A percentile compares a stretch with the other conserved stretches of the same genome.
Conservation (phyloP, 805 yeast genomes). For the Kurtzmaniella fragi region DNA sequence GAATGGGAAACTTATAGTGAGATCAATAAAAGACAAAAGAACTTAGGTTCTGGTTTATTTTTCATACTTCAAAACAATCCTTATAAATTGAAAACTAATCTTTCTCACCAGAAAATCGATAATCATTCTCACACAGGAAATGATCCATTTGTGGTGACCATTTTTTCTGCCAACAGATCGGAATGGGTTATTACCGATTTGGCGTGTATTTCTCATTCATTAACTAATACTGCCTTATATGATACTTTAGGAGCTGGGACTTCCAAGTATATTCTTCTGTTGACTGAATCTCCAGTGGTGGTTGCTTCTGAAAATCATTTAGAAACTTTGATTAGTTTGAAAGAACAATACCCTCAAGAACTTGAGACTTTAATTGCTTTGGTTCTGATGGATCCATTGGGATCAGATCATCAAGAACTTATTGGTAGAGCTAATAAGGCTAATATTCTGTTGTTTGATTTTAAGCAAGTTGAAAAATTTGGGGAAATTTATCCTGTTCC, state of each 20-base stretch:
- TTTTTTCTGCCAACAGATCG: conserved; percentile 53
- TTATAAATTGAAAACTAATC: conserved; percentile 18
- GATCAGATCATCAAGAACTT: conserved; percentile 11
- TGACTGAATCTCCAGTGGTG: conserved; percentile 55
- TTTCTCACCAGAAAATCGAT: conserved; percentile 19
- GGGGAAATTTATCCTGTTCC: conserved; percentile 34
- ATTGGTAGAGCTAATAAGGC: not conserved
- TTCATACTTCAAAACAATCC: conserved; percentile 28
- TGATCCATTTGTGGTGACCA: conserved; percentile 46
- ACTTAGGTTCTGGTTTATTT: conserved; percentile 36
- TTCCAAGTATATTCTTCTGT: conserved; percentile 54
- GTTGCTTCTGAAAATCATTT: conserved; percentile 33
- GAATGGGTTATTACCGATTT: conserved; percentile 71
- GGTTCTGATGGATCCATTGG: conserved; percentile 35
- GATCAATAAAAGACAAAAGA: conserved; percentile 17
- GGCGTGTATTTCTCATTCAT: conserved; percentile 53
- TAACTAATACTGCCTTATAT: conserved; percentile 25
- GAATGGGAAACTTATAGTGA: conserved; percentile 20
- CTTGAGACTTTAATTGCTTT: conserved; percentile 26
- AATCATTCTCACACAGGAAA: conserved; percentile 7
- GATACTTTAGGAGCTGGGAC: conserved; percentile 48
- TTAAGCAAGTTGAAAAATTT: conserved; percentile 23
- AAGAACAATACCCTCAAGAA: conserved; percentile 16
- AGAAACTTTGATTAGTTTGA: conserved; percentile 21
- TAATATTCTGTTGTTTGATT: conserved; percentile 23